Percentiles rank a stretch among this genome's conserved stretches.
phyloP scores from a whole-genome alignment of 306 rosid species.

The Begonia masoniana region DNA sequence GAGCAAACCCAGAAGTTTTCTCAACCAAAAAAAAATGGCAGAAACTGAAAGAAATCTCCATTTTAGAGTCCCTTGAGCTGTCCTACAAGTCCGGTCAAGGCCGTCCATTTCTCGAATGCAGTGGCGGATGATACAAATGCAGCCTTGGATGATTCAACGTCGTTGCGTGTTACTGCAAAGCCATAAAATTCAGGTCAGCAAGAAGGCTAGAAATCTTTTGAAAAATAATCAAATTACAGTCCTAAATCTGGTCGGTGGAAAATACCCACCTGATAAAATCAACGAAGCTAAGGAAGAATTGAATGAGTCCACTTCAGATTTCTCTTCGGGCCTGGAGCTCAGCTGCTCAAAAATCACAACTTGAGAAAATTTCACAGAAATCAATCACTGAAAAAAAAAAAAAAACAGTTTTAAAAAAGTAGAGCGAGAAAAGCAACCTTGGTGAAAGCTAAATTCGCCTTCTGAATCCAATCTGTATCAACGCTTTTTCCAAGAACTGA shows the following conservation, averaged over 20 bases:
- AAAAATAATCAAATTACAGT: too few species aligned
- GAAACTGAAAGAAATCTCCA: neutral
- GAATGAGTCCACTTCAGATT: constrained; percentile 64
- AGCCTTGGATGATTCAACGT: constrained; percentile 66
- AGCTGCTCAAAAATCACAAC: constrained; percentile 38
- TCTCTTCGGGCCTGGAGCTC: constrained; percentile 75
- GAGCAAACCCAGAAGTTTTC: neutral
- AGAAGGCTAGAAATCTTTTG: neutral
- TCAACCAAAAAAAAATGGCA: neutral
- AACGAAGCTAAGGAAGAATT: constrained; percentile 69
- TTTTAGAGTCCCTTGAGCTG: constrained; percentile 75
- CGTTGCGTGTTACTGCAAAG: constrained; percentile 55
- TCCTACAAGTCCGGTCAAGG: constrained; percentile 53
- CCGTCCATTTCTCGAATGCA: constrained; percentile 91
- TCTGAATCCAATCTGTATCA: constrained; percentile 64
- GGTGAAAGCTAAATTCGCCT: constrained; percentile 65
- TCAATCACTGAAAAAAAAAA: neutral
- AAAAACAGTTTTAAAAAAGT: too few species aligned
- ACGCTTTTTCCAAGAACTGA: constrained; percentile 64
- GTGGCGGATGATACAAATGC: constrained; percentile 71
- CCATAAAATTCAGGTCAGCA: constrained; percentile 1
- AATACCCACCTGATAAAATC: constrained; percentile 61
- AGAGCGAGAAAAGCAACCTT: constrained; percentile 32
- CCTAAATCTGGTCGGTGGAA: neutral
- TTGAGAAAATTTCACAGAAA: constrained; percentile 9